A percentile compares a stretch with the other conserved stretches of the same genome.
phyloP scores from a whole-genome alignment of 352 stramenopile genomes.

The Phytophthora cajani region DNA sequence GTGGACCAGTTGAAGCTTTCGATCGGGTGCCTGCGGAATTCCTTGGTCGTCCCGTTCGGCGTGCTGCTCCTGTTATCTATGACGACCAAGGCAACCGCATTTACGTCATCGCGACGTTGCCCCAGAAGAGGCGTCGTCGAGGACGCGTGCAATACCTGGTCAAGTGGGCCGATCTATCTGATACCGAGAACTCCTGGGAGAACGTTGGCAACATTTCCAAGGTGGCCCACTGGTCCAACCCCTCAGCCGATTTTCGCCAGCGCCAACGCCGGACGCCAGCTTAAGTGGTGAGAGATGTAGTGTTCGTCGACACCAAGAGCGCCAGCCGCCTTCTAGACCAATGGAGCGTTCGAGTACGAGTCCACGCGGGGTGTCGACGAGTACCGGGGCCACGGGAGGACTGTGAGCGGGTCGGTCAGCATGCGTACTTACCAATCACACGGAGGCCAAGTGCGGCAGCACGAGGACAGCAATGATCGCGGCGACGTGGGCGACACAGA shows the following conservation, averaged over 20 bases:
- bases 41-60: background rate
- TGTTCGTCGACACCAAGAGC: background rate
- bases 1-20: constrained; percentile 7
- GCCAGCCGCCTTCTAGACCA: background rate
- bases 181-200: background rate
- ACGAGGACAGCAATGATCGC: background rate
- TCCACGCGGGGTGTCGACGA: background rate
- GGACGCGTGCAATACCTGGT: background rate
- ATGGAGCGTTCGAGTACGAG: background rate
- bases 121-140: background rate
- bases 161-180: background rate
- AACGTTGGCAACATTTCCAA: background rate
- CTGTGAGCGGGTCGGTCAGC: too few species aligned
- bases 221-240: background rate
- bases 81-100: background rate
- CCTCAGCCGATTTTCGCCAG: background rate
- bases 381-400: background rate
- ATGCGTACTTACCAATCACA: too few species aligned
- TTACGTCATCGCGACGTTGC: background rate
- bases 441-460: background rate
- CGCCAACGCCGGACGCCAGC: too few species aligned
- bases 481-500: background rate
- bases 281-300: background rate
- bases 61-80: background rate
- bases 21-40: background rate